phyloP scores from a whole-genome alignment of 2,329 filamentous ascomycete species.

The Lachnellula subtilissima region DNA sequence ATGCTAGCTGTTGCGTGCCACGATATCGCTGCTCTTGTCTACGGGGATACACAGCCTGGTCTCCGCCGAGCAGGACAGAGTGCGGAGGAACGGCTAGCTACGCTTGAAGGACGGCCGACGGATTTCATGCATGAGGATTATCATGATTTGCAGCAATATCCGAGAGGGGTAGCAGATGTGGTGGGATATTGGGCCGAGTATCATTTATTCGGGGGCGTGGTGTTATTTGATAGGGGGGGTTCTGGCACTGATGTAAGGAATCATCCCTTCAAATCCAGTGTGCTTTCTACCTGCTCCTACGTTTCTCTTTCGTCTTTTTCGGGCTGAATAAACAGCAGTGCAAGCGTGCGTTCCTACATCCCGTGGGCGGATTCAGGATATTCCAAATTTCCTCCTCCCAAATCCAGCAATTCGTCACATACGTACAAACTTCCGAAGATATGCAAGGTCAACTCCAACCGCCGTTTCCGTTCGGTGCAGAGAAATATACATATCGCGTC shows the following conservation, averaged over 20 bases:
- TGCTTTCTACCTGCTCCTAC: background rate
- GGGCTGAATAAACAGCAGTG: background rate
- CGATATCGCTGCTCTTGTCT: constrained; percentile 20
- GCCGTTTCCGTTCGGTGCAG: constrained; percentile 5
- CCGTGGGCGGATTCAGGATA: constrained; percentile 9
- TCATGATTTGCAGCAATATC: constrained; percentile 18
- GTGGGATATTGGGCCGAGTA: constrained; percentile 29
- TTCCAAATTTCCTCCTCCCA: constrained; percentile 12
- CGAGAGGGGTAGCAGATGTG: constrained; percentile 23
- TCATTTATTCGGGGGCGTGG: constrained; percentile 25
- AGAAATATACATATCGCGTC: constrained; percentile 12
- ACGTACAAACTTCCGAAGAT: constrained; percentile 2
- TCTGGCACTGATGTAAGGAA: constrained; percentile 8
- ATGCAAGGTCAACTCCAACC: background rate
- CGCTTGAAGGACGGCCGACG: constrained; percentile 9
- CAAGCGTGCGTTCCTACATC: constrained; percentile 11
- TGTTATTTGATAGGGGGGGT: constrained; percentile 25
- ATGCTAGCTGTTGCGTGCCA: constrained; percentile 18
- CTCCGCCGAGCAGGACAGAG: constrained; percentile 3
- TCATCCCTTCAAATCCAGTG: background rate
- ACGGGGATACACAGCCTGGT: constrained; percentile 8
- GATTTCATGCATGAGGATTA: constrained; percentile 18
- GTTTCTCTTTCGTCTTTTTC: background rate
- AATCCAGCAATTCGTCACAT: constrained; percentile 8
- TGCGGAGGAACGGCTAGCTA: constrained; percentile 1